phyloP scores from a whole-genome alignment of 441 rosid species.

The Gossypium aridum region DNA sequence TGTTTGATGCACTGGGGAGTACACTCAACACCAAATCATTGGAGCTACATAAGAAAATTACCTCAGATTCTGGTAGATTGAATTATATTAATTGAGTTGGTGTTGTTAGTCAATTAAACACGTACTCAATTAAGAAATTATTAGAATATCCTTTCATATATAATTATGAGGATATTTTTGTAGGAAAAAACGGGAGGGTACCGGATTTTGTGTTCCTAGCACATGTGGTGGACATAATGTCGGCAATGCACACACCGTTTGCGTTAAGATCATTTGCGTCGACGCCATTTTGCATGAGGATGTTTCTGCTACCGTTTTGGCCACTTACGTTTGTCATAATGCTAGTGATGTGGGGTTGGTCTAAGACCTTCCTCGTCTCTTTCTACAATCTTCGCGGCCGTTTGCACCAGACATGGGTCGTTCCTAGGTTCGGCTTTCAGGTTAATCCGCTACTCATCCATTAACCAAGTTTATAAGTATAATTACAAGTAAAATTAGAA shows the following conservation, averaged over 20 bases:
- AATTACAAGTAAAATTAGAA: too few relatives aligned
- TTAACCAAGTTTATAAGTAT: too few relatives aligned
- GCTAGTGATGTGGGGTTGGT: conserved; percentile 69
- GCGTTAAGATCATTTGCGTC: conserved; percentile 50
- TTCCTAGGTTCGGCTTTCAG: conserved; percentile 87
- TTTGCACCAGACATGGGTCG: conserved; percentile 70
- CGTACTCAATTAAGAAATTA: too few relatives aligned
- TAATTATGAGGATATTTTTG: conserved; percentile 9
- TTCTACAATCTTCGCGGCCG: conserved; percentile 66
- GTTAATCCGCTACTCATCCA: conserved; percentile 18
- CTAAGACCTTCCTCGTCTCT: conserved; percentile 51
- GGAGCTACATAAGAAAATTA: conserved; percentile 51
- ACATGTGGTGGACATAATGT: conserved; percentile 67
- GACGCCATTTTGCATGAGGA: conserved; percentile 31
- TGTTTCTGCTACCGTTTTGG: conserved; percentile 45
- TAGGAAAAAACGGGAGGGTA: conserved; percentile 32
- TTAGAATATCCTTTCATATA: too few relatives aligned
- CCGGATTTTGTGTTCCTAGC: conserved; percentile 95
- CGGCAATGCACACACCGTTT: conserved; percentile 64
- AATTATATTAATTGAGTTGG: too few relatives aligned
- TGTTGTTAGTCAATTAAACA: too few relatives aligned
- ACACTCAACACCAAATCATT: conserved; percentile 66
- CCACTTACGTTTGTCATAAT: conserved; percentile 36
- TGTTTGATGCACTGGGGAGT: conserved; percentile 70
- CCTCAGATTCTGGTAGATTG: conserved; percentile 31